Percentiles rank a stretch among this genome's conserved stretches.
Evolutionary conservation across 345 rosid species (phyloP).

Genomic region (Pseudoturritis turrita): DNA sequence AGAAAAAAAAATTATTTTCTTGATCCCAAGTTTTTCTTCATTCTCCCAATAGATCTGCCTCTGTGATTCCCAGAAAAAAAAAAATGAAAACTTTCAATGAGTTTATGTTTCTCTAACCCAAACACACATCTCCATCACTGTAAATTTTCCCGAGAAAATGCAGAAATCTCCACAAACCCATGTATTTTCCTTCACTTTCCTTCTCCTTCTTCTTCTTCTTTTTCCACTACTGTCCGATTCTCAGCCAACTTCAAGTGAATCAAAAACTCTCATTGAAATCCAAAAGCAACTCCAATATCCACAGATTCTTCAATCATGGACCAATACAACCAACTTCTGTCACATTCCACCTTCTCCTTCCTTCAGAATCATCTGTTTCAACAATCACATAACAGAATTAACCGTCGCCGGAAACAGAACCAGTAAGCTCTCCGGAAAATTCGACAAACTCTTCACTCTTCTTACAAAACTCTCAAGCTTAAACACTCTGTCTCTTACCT

Average conservation of each 20-base stretch:
- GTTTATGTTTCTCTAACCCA: constrained; percentile 11
- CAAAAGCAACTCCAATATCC: constrained; percentile 71
- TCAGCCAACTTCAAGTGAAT: constrained; percentile 54
- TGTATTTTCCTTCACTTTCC: constrained; percentile 22
- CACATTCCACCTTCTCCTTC: constrained; percentile 56
- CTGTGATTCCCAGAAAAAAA: not conserved
- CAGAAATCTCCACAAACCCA: not conserved
- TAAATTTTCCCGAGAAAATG: constrained; percentile 19
- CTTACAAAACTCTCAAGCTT: constrained; percentile 62
- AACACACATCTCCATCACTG: constrained; percentile 5
- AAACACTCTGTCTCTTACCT: constrained; percentile 58
- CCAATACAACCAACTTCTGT: constrained; percentile 71
- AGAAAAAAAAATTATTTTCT: not conserved
- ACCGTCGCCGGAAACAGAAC: constrained; percentile 61
- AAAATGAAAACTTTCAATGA: not conserved
- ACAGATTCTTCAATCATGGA: constrained; percentile 64
- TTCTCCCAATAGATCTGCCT: constrained; percentile 9
- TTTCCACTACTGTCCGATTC: constrained; percentile 38
- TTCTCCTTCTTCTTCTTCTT: constrained; percentile 14
- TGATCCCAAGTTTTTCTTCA: constrained; percentile 1
- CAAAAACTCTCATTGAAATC: constrained; percentile 50
- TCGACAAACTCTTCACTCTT: constrained; percentile 62
- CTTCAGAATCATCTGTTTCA: constrained; percentile 51
- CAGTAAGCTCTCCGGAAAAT: constrained; percentile 40
- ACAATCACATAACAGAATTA: constrained; percentile 50